Base-by-base conservation (phyloP, 2,329 filamentous ascomycete genomes). In the Phyllosticta citribraziliensis region DNA sequence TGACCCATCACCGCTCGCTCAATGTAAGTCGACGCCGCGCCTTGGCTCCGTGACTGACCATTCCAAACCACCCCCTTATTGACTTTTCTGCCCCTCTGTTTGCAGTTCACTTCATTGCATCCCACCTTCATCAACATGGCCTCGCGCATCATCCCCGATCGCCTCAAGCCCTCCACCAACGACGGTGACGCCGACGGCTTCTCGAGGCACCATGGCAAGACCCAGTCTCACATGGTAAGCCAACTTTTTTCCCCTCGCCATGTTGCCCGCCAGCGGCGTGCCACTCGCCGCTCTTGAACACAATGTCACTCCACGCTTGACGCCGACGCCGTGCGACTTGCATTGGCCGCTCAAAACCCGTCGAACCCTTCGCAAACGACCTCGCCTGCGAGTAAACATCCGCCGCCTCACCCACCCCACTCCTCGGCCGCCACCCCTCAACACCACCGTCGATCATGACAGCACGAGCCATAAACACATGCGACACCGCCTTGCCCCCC, bases 221-320 rank as follows among this genome's bases (percentile, higher is more conserved):
- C 88, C 68, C 87, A 88, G 75, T 91, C 88, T 64, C 88, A 92
- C 77, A 89, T 92, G 85, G 88, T 88, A 78, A 84, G 88, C 86
- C 50, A 58, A 9, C 55, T 64, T 54, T 63, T 47, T 57, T 62
- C 57, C 50, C 52, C 62, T 5, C 30, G 35, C 11, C 50, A 33
- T 52, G 27, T 35, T 50, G 17, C 14, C 17, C 19, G 40, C 59
- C 19, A 61, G 59, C 59, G 53, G 59, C 55, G 35, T 52, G 58
- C 40, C 40, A 47, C 14, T 19, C 40, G 17, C 2, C 14, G 17
- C 40, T n/a, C 6, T 5, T 17, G 14, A 5, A n/a, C 40, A 47
- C 6, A 47, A 3, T n/a, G 17, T n/a, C 8, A 14, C 14, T 19
- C 14, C 4, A 2, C n/a, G 14, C 17, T n/a, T 14, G n/a, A 4